Conservation (phyloP, 2,329 filamentous ascomycete genomes). For the Exophiala viscosa region DNA sequence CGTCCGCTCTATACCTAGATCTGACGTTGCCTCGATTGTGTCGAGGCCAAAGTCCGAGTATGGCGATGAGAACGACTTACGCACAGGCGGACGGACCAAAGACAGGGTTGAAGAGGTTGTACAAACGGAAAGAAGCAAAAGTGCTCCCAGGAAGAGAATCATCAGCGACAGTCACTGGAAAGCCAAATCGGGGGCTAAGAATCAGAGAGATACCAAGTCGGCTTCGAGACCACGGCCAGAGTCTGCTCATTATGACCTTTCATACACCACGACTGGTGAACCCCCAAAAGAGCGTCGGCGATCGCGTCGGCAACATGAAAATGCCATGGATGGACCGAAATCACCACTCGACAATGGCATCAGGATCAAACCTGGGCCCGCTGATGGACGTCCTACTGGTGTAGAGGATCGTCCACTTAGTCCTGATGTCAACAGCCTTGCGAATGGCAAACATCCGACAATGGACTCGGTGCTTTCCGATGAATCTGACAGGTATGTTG, state of each 20-base stretch:
- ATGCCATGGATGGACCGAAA: neutral
- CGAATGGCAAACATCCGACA: constrained; percentile 8
- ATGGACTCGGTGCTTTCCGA: constrained; percentile 4
- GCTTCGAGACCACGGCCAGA: constrained; percentile 15
- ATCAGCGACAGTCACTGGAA: constrained; percentile 88
- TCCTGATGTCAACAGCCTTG: constrained; percentile 9
- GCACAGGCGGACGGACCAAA: constrained; percentile 14
- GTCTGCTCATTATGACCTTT: constrained; percentile 24
- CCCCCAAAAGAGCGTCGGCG: constrained; percentile 23
- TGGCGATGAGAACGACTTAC: constrained; percentile 10
- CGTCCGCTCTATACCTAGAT: constrained; percentile 23
- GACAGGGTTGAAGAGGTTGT: constrained; percentile 21
- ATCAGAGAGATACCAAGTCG: constrained; percentile 3
- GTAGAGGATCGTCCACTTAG: neutral
- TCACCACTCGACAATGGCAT: constrained; percentile 12
- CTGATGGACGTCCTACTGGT: neutral
- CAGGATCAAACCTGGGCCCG: constrained; percentile 2
- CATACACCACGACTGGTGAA: constrained; percentile 25
- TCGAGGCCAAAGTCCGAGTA: constrained; percentile 15
- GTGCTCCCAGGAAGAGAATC: constrained; percentile 81
- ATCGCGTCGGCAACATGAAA: constrained; percentile 3
- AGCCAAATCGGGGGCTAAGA: constrained; percentile 36
- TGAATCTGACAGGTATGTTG: constrained; percentile 6
- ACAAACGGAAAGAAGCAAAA: constrained; percentile 42
- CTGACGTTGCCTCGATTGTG: constrained; percentile 15